These are phyloP conservation scores for Phialophora verrucosa DNA, from an alignment of 2,329 filamentous ascomycete species.

Conservation along the genomic window DNA sequence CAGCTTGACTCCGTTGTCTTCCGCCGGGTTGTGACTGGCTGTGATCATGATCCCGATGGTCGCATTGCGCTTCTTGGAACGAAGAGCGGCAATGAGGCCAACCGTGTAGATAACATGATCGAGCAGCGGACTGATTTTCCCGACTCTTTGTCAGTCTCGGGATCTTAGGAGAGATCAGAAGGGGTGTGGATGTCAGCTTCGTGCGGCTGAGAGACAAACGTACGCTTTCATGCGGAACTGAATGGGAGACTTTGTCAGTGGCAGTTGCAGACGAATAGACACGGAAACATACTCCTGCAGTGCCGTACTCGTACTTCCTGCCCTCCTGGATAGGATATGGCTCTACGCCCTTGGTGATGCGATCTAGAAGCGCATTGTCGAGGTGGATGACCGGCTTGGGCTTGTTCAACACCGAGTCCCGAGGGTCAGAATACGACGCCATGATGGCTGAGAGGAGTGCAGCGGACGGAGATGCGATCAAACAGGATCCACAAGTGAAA, in stretches of 20 bases:
- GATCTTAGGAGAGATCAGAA: slow-evolving; percentile 42
- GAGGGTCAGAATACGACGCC: slow-evolving; percentile 32
- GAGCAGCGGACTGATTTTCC: slow-evolving; percentile 58
- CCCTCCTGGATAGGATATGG: slow-evolving; percentile 58
- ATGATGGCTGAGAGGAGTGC: slow-evolving; percentile 6
- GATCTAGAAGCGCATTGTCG: slow-evolving; percentile 47
- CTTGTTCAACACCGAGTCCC: slow-evolving; percentile 39
- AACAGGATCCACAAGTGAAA: not conserved
- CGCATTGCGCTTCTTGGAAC: slow-evolving; percentile 87
- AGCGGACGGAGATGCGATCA: not conserved
- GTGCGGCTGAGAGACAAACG: slow-evolving; percentile 44
- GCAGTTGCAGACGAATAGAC: slow-evolving; percentile 7
- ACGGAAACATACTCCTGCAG: slow-evolving; percentile 61
- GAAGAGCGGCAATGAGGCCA: slow-evolving; percentile 83
- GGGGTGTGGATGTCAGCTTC: slow-evolving; percentile 39
- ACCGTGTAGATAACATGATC: slow-evolving; percentile 80
- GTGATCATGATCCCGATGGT: slow-evolving; percentile 97
- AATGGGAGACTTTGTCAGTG: slow-evolving; percentile 35
- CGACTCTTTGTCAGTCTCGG: slow-evolving; percentile 41
- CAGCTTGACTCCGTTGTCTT: slow-evolving; percentile 92
- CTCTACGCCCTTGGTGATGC: slow-evolving; percentile 54
- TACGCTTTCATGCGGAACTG: slow-evolving; percentile 75
- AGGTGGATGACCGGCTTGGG: slow-evolving; percentile 38
- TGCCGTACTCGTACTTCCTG: slow-evolving; percentile 64
- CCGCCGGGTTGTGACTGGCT: slow-evolving; percentile 87